phyloP scores from a whole-genome alignment of 2,329 filamentous ascomycete species.

The Nigrospora oryzae region DNA sequence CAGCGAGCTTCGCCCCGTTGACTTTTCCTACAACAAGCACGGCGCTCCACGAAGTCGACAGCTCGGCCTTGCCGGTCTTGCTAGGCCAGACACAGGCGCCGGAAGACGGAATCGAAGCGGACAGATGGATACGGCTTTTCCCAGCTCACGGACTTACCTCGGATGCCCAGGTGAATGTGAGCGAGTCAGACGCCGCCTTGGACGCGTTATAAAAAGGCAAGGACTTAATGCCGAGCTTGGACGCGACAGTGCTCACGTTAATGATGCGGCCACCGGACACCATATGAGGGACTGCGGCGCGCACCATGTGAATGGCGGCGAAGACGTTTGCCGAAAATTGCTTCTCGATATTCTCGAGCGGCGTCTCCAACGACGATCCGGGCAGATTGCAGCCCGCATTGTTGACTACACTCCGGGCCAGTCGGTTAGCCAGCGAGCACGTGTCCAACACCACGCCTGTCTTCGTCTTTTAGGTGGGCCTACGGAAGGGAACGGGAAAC shows the following conservation, averaged over 20 bases:
- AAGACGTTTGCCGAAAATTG: conserved; percentile 17
- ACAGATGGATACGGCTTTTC: no score
- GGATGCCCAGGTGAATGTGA: conserved; percentile 7
- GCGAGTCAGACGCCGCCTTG: conserved; percentile 8
- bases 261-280: conserved; percentile 24
- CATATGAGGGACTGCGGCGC: conserved; percentile 18
- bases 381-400: no score
- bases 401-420: no score
- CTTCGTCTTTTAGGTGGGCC: neutral
- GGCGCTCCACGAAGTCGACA: no score
- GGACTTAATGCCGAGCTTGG: conserved; percentile 9
- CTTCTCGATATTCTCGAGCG: conserved; percentile 1
- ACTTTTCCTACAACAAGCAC: no score
- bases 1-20: no score
- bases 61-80: no score
- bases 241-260: conserved; percentile 21
- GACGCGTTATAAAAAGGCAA: conserved; percentile 8
- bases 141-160: conserved; percentile 4
- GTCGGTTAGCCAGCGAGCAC: no score
- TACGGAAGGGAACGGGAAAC: conserved; percentile 9
- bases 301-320: conserved; percentile 16
- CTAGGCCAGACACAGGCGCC: no score
- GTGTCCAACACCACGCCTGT: no score
- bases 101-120: no score
- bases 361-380: no score